Base-by-base conservation (phyloP, 176 grass and related monocot genomes). In the Rhynchospora tenuis region DNA sequence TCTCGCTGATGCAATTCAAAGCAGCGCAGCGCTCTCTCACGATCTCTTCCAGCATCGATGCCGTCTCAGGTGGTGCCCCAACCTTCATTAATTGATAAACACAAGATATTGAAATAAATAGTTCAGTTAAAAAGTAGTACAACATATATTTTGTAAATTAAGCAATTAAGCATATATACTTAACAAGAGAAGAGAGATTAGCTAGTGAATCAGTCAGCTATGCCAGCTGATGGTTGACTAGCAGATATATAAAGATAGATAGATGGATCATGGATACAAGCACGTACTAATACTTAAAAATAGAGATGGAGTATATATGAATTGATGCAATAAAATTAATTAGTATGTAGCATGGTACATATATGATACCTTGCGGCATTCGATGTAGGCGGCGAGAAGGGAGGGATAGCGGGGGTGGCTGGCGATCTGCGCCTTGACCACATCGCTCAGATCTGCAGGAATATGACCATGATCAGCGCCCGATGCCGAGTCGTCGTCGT, bases 341-440 rank as follows among this genome's bases (percentile, higher is more conserved):
- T n/a, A n/a, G 33, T 51, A 12, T 8, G 48, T 51, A 10, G 11
- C 48, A 10, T 51, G 48, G 11, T 51, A 4, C 4, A 50, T 50
- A 51, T 51, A 12, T 46, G n/a, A 73, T 58, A 97, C 96, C 93
- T 99, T 99, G 71, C 93, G 89, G 83, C 97, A 99, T 80, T 99
- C 93, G 78, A 99, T 88, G 85, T 99, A 99, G 84, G 97, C 93
- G 69, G 91, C 89, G 75, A 99, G 86, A 55, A 99, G 91, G 48
- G 88, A 85, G 8, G 93, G 93, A 83, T 99, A 99, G 76, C 97
- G 88, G 6, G 93, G 93, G 60, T 99, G 97, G 38, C 88, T 84
- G 43, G 93, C 97, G 89, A 99, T 99, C 89, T 99, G 97, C 43
- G 93, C 89, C 81, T 99, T 98, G 86, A 98, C 86, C 46, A 94